Base-by-base conservation (phyloP, 441 rosid genomes). In the Capsella rubella region DNA sequence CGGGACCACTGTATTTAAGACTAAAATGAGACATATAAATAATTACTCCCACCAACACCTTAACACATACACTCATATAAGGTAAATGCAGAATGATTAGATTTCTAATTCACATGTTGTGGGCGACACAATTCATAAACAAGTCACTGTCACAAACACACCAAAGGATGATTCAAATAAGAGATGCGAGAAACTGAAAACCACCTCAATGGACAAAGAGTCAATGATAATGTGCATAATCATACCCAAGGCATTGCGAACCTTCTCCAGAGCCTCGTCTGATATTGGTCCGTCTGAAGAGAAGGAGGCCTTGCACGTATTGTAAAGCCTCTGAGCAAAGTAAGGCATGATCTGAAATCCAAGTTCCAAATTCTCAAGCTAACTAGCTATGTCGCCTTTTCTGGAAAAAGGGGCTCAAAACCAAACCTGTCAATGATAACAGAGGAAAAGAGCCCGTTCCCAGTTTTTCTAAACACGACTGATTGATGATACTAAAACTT, bases 251-350 rank as follows among this genome's bases (percentile, higher is more conserved):
- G 79, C 73, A 59, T 72, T 73, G 55, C 90, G 86, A 75, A 83
- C 93, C 82, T 54, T 89, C 70, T 91, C 95, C 50, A 91, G 80
- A 60, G 87, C 91, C 69, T 91, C 97, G n/a, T 91, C 93, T 5
- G 95, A 83, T 51, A 78, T 80, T 27, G 91, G 95, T 56, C 93
- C 95, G 73, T 84, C 78, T 32, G 87, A 73, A 0, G 93, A 91
- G 69, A 91, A 82, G 2, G 95, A 83, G 3, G 87, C 71, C 74
- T 45, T 86, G 90, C 97, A 91, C 68, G 85, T 79, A 63, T 84
- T 87, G 74, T 87, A 91, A 49, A 91, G 90, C 77, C 90, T 85
- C 83, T 91, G 97, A 70, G 85, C 83, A 74, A 69, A 87, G 73
- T 83, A 89, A 21, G 94, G 94, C 94, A 89, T 89, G 85, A 59